These are phyloP conservation scores for Phytopythium chamaehyphon DNA, from an alignment of 352 stramenopile species.

Conservation along the genomic window DNA sequence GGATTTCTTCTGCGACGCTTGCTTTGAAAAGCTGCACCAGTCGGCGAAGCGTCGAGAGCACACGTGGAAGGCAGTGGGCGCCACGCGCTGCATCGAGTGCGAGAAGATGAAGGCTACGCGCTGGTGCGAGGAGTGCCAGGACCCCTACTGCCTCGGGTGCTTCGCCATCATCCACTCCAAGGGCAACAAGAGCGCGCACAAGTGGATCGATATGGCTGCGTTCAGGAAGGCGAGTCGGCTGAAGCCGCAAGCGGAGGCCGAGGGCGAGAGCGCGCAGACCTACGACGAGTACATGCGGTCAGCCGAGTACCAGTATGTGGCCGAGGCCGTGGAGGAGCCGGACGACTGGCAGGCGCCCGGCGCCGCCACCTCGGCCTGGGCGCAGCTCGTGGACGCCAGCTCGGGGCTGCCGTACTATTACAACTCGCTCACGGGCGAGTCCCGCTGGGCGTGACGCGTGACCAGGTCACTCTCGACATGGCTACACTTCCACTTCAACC, in stretches of 20 bases:
- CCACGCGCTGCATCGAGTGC: constrained; percentile 77
- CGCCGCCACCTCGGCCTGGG: constrained; percentile 34
- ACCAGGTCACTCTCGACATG: too few species aligned
- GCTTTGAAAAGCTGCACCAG: constrained; percentile 72
- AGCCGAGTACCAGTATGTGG: constrained; percentile 77
- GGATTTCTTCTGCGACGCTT: constrained; percentile 74
- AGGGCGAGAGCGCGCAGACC: constrained; percentile 61
- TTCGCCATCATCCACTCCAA: constrained; percentile 84
- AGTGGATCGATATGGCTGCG: constrained; percentile 65
- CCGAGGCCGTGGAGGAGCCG: constrained; percentile 29
- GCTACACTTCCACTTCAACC: too few species aligned
- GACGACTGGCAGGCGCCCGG: constrained; percentile 14
- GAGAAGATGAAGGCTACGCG: constrained; percentile 82
- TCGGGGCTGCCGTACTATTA: constrained; percentile 75
- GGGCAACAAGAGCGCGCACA: constrained; percentile 66
- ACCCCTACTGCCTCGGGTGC: constrained; percentile 78
- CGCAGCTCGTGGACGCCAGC: constrained; percentile 52
- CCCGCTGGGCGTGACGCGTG: constrained; percentile 55
- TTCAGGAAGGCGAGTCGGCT: constrained; percentile 48
- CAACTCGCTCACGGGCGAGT: constrained; percentile 67
- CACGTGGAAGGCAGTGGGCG: constrained; percentile 71
- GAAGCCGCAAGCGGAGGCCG: constrained; percentile 20
- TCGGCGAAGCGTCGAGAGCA: constrained; percentile 69
- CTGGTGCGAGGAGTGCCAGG: constrained; percentile 69
- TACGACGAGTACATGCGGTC: constrained; percentile 76